Conservation (phyloP, 768 basidiomycete species). For the Pulveroboletus sp. region DNA sequence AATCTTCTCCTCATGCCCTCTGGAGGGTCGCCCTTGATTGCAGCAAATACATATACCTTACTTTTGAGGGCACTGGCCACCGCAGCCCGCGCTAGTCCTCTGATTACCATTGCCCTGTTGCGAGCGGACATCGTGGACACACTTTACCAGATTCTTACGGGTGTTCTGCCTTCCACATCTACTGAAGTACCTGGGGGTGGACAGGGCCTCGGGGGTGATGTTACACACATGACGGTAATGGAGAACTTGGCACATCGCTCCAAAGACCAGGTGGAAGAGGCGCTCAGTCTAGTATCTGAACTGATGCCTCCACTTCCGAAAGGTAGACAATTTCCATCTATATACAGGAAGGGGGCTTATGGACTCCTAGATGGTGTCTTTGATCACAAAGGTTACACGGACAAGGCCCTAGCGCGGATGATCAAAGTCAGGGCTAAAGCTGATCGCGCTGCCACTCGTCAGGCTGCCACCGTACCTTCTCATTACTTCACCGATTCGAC, state of each 20-base stretch:
- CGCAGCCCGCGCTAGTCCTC: conserved; percentile 82
- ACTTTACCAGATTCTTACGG: conserved; percentile 91
- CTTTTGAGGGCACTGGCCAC: conserved; percentile 84
- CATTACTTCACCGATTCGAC: conserved; percentile 28
- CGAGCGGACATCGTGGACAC: conserved; percentile 93
- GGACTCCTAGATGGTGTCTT: conserved; percentile 78
- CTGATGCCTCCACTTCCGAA: conserved; percentile 90
- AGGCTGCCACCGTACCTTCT: conserved; percentile 35
- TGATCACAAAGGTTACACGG: conserved; percentile 85
- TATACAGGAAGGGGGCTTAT: conserved; percentile 2
- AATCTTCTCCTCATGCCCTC: conserved; percentile 82
- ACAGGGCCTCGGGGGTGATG: conserved; percentile 80
- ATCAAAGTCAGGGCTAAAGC: conserved; percentile 81
- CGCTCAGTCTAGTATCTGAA: conserved; percentile 83
- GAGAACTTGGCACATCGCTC: conserved; percentile 94
- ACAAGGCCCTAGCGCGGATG: conserved; percentile 74
- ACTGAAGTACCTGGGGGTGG: conserved; percentile 49
- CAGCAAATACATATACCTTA: conserved; percentile 82
- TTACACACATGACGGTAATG: conserved; percentile 97
- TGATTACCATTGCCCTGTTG: conserved; percentile 78
- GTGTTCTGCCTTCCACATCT: conserved; percentile 73
- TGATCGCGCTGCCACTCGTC: conserved; percentile 67
- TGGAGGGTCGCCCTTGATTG: conserved; percentile 81
- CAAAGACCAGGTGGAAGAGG: conserved; percentile 96
- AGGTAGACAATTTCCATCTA: conserved; percentile 43